Evolutionary conservation across 306 rosid genomes (phyloP).

Genomic region (Cicer cuneatum): DNA sequence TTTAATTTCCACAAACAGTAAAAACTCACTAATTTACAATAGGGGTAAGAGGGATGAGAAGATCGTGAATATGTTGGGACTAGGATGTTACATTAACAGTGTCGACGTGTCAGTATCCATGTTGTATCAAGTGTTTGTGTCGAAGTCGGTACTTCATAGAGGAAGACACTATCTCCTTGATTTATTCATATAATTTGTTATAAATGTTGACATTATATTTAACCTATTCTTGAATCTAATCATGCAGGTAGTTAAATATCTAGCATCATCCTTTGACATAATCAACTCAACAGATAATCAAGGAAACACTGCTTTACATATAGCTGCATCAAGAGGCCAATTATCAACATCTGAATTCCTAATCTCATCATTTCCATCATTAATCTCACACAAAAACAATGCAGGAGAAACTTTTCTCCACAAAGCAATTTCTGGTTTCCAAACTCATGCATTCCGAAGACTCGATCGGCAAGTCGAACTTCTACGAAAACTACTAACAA

Average conservation of each 20-base stretch:
- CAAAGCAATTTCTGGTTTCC: conserved; percentile 89
- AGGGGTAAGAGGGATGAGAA: too few species aligned
- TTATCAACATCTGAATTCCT: conserved; percentile 78
- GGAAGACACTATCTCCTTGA: conserved; percentile 1
- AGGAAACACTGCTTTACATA: conserved; percentile 89
- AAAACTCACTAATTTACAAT: too few species aligned
- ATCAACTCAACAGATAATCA: conserved; percentile 71
- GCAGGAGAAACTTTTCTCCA: conserved; percentile 90
- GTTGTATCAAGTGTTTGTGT: too few species aligned
- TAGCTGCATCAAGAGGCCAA: conserved; percentile 90
- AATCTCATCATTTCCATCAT: conserved; percentile 61
- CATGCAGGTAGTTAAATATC: conserved; percentile 74
- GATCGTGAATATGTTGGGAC: too few species aligned
- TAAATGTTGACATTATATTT: conserved; percentile 6
- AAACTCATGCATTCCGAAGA: conserved; percentile 72
- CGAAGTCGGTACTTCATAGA: background rate
- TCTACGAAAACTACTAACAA: conserved; percentile 62
- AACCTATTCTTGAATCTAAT: conserved; percentile 15
- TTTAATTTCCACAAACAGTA: too few species aligned
- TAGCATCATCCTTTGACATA: conserved; percentile 65
- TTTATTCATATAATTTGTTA: background rate
- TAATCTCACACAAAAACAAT: conserved; percentile 62
- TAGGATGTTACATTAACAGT: too few species aligned
- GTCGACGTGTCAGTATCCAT: too few species aligned
- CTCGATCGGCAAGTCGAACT: conserved; percentile 89